phyloP scores from a whole-genome alignment of 2,329 filamentous ascomycete genomes.

The Spiromastix sp. region DNA sequence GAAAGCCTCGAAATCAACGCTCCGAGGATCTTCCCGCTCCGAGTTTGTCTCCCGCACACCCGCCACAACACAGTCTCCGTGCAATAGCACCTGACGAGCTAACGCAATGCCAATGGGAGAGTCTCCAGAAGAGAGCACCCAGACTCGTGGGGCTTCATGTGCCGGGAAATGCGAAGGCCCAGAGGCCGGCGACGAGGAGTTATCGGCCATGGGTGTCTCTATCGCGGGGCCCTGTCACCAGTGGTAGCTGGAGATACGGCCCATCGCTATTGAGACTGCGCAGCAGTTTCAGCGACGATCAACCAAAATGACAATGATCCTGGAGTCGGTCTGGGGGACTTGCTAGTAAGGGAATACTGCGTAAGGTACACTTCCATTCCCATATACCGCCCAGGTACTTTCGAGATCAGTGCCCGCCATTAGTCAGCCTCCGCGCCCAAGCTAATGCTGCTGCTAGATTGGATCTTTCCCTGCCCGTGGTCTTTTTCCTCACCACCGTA shows the following conservation, averaged over 20 bases:
- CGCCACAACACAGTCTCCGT: slow-evolving; percentile 83
- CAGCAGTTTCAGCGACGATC: too few species aligned
- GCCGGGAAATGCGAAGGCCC: slow-evolving; percentile 43
- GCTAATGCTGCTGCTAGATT: not conserved
- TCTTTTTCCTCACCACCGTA: not conserved
- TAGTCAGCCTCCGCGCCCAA: not conserved
- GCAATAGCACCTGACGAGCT: slow-evolving; percentile 69
- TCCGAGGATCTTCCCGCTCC: slow-evolving; percentile 60
- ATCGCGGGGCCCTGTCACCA: too few species aligned
- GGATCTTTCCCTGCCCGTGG: not conserved
- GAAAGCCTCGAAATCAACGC: slow-evolving; percentile 69
- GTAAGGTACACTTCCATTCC: too few species aligned
- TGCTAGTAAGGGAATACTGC: too few species aligned
- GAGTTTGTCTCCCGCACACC: slow-evolving; percentile 71
- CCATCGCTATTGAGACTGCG: too few species aligned
- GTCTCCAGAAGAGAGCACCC: slow-evolving; percentile 81
- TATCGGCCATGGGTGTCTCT: slow-evolving; percentile 27
- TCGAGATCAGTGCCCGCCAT: too few species aligned
- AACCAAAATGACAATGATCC: too few species aligned
- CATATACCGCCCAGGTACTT: too few species aligned
- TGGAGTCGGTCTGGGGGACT: too few species aligned
- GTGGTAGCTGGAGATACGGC: slow-evolving; percentile 2
- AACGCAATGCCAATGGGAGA: slow-evolving; percentile 78
- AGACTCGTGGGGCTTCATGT: slow-evolving; percentile 65
- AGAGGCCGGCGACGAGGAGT: slow-evolving; percentile 21